Evolutionary conservation across 345 rosid genomes (phyloP).

Genomic region (Gossypium raimondii): DNA sequence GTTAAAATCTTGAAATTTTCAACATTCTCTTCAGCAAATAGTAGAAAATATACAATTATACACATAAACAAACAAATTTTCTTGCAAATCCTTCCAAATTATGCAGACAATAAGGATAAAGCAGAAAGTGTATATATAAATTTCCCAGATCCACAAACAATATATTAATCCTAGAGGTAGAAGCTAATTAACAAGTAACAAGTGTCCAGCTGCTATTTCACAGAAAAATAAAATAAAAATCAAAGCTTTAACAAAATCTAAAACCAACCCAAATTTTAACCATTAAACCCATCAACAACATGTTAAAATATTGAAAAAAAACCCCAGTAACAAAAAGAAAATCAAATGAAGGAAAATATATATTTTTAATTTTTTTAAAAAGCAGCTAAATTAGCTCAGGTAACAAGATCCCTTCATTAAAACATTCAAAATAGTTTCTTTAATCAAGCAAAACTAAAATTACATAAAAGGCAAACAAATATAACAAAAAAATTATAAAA

Average conservation of each 20-base stretch:
- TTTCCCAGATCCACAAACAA: background rate
- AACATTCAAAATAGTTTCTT: background rate
- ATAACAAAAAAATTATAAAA: background rate
- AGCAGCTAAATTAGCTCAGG: background rate
- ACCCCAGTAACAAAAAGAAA: background rate
- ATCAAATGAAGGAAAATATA: background rate
- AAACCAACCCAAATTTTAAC: slow-evolving; percentile 11
- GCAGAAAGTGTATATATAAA: background rate
- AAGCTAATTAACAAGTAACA: background rate
- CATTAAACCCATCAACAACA: background rate
- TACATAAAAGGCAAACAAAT: too few relatives aligned
- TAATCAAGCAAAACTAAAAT: background rate
- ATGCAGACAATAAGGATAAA: background rate
- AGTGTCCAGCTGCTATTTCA: slow-evolving; percentile 9
- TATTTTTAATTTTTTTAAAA: background rate
- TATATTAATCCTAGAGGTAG: background rate
- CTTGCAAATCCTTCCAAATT: background rate
- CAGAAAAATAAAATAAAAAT: background rate
- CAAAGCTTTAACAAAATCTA: background rate
- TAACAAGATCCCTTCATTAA: background rate
- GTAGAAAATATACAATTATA: background rate
- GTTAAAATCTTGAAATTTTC: too few relatives aligned
- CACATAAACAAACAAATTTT: background rate
- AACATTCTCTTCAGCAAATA: background rate
- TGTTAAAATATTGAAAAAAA: background rate